Conservation (phyloP, 768 basidiomycete species). For the Royoungia palumana region DNA sequence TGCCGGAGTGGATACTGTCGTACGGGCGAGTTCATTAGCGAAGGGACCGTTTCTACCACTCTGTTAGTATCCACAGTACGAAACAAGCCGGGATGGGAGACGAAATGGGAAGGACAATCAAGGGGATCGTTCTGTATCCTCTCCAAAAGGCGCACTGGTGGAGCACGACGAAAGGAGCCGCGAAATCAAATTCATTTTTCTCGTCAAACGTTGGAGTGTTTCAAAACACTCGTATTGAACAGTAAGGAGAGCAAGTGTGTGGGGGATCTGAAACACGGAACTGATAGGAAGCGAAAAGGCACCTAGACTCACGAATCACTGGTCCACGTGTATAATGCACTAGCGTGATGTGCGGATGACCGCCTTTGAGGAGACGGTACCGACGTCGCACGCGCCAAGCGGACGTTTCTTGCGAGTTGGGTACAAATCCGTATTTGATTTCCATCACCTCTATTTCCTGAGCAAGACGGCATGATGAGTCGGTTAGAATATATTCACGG, state of each 20-base stretch:
- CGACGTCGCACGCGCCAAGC: conserved; percentile 71
- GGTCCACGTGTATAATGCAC: conserved; percentile 75
- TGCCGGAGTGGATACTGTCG: conserved; percentile 69
- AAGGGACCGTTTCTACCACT: conserved; percentile 53
- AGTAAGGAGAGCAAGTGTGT: conserved; percentile 11
- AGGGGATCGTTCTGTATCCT: neutral
- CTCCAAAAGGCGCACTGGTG: too few species aligned
- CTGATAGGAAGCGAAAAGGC: neutral
- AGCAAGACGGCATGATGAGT: neutral
- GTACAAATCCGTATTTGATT: conserved; percentile 74
- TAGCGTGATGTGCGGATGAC: conserved; percentile 68
- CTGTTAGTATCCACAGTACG: conserved; percentile 10
- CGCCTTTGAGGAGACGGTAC: conserved; percentile 70
- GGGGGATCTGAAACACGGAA: conserved; percentile 20
- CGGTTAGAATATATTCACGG: neutral
- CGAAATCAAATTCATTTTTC: too few species aligned
- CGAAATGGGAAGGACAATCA: neutral
- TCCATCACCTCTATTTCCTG: conserved; percentile 80
- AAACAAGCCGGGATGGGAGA: neutral
- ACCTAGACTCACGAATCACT: conserved; percentile 49
- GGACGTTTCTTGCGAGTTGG: conserved; percentile 52
- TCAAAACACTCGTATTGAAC: neutral
- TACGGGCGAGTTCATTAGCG: conserved; percentile 56
- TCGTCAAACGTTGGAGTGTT: neutral
- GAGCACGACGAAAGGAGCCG: too few species aligned